Conservation (phyloP, 2,329 filamentous ascomycete species). For the Aspergillus fijiensis region DNA sequence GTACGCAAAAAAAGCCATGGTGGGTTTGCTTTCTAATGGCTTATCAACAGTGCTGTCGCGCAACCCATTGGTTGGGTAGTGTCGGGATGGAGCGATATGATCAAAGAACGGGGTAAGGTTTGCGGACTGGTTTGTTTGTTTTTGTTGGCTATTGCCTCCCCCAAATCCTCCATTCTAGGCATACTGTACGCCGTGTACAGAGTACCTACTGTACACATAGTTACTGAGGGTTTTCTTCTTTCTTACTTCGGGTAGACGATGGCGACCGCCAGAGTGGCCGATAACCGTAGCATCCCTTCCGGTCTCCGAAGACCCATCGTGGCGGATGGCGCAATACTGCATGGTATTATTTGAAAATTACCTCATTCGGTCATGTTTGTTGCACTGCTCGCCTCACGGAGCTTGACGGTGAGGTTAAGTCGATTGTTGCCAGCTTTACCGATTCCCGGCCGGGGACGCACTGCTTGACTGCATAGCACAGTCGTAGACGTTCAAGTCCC, state of each 20-base stretch:
- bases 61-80: background rate
- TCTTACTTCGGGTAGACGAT: background rate
- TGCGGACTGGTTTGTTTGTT: background rate
- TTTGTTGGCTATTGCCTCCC: too few species aligned
- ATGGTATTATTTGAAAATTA: background rate
- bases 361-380: background rate
- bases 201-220: too few species aligned
- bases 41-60: background rate
- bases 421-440: background rate
- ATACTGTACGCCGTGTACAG: too few species aligned
- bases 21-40: background rate
- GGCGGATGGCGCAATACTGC: background rate
- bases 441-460: background rate
- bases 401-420: background rate
- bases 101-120: background rate
- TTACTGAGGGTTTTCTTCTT: too few species aligned
- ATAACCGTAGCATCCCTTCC: constrained; percentile 1
- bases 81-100: too few species aligned
- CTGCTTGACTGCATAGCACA: background rate
- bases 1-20: background rate
- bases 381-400: background rate
- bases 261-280: background rate
- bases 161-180: too few species aligned
- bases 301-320: constrained; percentile 2
- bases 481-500: background rate